These are phyloP conservation scores for Myrica gale DNA, from an alignment of 306 rosid species.

Conservation along the genomic window DNA sequence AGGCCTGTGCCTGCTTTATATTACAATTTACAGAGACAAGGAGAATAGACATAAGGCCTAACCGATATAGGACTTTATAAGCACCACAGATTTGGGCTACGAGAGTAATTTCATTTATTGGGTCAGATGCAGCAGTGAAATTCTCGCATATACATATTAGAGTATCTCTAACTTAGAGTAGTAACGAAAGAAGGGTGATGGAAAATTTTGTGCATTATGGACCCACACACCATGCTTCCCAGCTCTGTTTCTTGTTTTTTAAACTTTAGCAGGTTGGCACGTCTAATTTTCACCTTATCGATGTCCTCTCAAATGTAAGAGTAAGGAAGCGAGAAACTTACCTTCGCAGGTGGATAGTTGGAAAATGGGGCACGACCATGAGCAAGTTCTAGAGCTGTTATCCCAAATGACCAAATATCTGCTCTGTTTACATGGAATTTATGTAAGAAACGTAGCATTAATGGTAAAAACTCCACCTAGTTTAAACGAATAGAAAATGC, in stretches of 20 bases:
- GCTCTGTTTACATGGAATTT: constrained; percentile 55
- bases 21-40: too few relatives aligned
- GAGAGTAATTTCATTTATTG: too few relatives aligned
- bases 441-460: not conserved
- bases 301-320: not conserved
- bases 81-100: too few relatives aligned
- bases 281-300: not conserved
- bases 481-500: not conserved
- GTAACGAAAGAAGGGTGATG: too few relatives aligned
- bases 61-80: not conserved
- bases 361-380: constrained; percentile 98
- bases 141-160: too few relatives aligned
- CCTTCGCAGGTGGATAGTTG: constrained; percentile 90
- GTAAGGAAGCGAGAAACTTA: constrained; percentile 31
- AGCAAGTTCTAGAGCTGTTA: constrained; percentile 96
- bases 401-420: constrained; percentile 93
- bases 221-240: too few relatives aligned
- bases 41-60: too few relatives aligned
- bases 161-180: too few relatives aligned
- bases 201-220: too few relatives aligned
- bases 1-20: not conserved
- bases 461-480: not conserved
- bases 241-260: not conserved
- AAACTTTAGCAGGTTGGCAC: not conserved
- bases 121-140: too few relatives aligned